Conservation (phyloP, 2,329 filamentous ascomycete species). For the Fusarium caatingaense region DNA sequence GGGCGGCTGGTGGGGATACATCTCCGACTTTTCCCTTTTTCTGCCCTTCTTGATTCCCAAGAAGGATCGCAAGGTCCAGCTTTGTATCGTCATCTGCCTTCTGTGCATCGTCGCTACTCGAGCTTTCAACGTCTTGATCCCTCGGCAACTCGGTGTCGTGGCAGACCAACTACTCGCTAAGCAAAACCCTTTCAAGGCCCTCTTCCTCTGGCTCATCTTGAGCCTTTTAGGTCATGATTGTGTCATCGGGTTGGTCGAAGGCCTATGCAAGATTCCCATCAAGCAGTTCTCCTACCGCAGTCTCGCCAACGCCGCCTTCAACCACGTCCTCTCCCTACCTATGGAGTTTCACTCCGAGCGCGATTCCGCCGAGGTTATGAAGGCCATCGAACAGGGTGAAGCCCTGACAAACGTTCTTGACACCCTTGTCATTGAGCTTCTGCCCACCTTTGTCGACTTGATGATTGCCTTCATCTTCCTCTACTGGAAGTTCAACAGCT, state of each 20-base stretch:
- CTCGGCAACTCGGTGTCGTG: constrained; percentile 49
- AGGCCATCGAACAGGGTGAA: constrained; percentile 72
- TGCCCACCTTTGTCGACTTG: constrained; percentile 72
- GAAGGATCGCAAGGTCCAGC: constrained; percentile 48
- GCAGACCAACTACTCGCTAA: constrained; percentile 46
- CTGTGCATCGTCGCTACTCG: constrained; percentile 41
- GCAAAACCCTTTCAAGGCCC: constrained; percentile 31
- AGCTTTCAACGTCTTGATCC: constrained; percentile 48
- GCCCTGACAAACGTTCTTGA: constrained; percentile 70
- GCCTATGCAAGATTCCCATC: constrained; percentile 50
- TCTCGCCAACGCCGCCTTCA: constrained; percentile 70
- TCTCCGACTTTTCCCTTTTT: constrained; percentile 49
- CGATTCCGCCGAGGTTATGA: constrained; percentile 72
- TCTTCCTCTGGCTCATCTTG: constrained; percentile 37
- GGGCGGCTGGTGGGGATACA: constrained; percentile 49
- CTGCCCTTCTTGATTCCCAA: constrained; percentile 48
- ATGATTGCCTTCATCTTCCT: constrained; percentile 70
- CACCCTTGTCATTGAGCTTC: constrained; percentile 67
- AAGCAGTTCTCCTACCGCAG: constrained; percentile 60
- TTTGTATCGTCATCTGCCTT: constrained; percentile 43
- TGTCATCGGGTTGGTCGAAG: constrained; percentile 31
- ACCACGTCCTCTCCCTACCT: constrained; percentile 75
- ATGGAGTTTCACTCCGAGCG: constrained; percentile 78
- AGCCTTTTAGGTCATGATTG: constrained; percentile 21
- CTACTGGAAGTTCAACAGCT: constrained; percentile 71